Evolutionary conservation across 2,329 filamentous ascomycete genomes (phyloP).

Genomic region (Amauroascus verrucosus): DNA sequence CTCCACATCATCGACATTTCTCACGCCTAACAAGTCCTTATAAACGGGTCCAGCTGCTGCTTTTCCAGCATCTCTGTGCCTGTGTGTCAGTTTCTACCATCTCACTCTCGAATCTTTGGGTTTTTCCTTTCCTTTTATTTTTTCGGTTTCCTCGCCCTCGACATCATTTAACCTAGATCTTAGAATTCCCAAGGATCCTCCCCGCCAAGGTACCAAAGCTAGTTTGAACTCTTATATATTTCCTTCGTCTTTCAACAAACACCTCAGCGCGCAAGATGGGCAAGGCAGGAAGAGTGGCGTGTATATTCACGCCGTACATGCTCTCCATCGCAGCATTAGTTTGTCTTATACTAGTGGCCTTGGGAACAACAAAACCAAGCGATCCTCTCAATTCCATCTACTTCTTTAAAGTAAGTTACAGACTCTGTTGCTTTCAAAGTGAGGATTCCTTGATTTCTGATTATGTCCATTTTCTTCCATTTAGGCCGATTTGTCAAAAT

Average conservation of each 20-base stretch:
- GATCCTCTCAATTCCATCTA: conserved; percentile 43
- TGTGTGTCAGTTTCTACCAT: too few species aligned
- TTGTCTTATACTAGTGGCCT: conserved; percentile 50
- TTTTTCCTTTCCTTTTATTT: too few species aligned
- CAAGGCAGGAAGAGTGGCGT: conserved; percentile 67
- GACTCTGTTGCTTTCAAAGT: background rate
- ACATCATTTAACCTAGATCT: background rate
- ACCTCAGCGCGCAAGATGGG: conserved; percentile 43
- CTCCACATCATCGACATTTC: background rate
- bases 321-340: conserved; percentile 69
- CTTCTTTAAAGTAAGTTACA: conserved; percentile 42
- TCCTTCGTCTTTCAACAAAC: background rate
- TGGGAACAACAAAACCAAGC: conserved; percentile 45
- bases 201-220: background rate
- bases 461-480: background rate
- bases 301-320: conserved; percentile 76
- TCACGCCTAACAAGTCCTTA: too few species aligned
- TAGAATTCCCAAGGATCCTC: background rate
- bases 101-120: too few species aligned
- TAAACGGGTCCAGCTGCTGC: too few species aligned
- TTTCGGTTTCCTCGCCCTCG: too few species aligned
- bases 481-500: conserved; percentile 51
- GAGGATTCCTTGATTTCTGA: background rate
- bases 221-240: background rate
- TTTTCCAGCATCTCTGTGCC: too few species aligned